Base-by-base conservation (phyloP, 768 basidiomycete species). In the Phylloporus arenicola region DNA sequence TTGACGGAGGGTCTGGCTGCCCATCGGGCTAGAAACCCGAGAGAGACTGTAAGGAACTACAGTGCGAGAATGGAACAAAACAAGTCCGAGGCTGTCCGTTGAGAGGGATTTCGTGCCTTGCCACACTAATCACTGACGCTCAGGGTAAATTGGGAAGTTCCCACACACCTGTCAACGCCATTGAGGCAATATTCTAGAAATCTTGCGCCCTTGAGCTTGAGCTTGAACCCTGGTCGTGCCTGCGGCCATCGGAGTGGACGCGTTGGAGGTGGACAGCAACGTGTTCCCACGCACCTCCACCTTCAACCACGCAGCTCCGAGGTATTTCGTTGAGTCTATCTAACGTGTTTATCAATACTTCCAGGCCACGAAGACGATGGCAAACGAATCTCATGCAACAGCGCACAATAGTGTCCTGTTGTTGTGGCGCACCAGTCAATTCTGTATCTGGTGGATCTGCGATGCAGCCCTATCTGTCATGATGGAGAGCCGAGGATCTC, bases 401-500 rank as follows among this genome's bases (percentile, higher is more conserved):
- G 7, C 8, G 9, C 27, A 29, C 25, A 13, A 30, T 16, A 10
- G 37, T 20, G 3, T 17, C 7, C 20, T 20, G 17, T n/a, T 25
- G 42, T 25, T 39, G 42, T 39, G 41, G 50, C 42, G 51, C 22
- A 11, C n/a, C 11, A 14, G 39, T 40, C 12, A 4, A 25, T 7
- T 29, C 27, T 29, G 8, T 10, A 29, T 29, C 27, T 25, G 25
- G 25, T 12, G 41, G 41, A 43, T 57, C 55, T 42, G 40, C 25
- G 55, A 56, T 56, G 31, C 48, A 51, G 54, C 48, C 55, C 55
- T 35, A 13, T 39, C 45, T 52, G 55, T 47, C 55, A 57, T 16
- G 41, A 44, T 27, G 27, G 30, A 7, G 43, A n/a, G 39, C 54
- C 48, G 54, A 45, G 40, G 44, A 56, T 46, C 47, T 55, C 22